Evolutionary conservation across 495 filamentous ascomycete genomes (phyloP).

Genomic region (Penicillium egyptiacum): DNA sequence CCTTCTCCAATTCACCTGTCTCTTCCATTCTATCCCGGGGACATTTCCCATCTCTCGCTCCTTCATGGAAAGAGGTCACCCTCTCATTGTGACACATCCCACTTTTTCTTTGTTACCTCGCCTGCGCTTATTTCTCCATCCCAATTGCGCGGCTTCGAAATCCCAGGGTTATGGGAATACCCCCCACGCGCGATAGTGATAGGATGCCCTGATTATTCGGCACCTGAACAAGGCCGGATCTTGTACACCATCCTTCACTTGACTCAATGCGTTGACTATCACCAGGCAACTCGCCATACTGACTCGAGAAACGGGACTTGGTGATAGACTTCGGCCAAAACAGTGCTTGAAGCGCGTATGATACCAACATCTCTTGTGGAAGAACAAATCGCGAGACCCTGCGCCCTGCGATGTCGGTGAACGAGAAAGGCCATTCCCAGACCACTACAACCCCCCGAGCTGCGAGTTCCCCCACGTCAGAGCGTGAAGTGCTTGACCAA

Average conservation of each 20-base stretch:
- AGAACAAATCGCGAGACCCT: slow-evolving; percentile 19
- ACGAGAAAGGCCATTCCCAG: slow-evolving; percentile 37
- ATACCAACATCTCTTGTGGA: slow-evolving; percentile 23
- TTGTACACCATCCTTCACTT: slow-evolving; percentile 5
- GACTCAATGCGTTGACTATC: slow-evolving; percentile 22
- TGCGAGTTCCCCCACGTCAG: slow-evolving; percentile 24
- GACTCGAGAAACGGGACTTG: slow-evolving; percentile 9
- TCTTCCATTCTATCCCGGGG: slow-evolving; percentile 10
- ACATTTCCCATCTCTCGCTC: slow-evolving; percentile 10
- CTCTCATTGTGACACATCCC: slow-evolving; percentile 7
- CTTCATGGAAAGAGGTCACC: slow-evolving; percentile 3
- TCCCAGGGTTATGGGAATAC: slow-evolving; percentile 11
- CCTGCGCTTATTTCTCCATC: neutral
- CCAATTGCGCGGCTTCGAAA: slow-evolving; percentile 10
- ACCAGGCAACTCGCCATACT: slow-evolving; percentile 7
- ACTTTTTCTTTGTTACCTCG: neutral
- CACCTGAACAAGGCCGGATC: slow-evolving; percentile 14
- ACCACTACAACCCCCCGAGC: slow-evolving; percentile 28
- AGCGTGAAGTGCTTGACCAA: slow-evolving; percentile 39
- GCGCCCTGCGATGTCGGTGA: slow-evolving; percentile 50
- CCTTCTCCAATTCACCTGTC: slow-evolving; percentile 9
- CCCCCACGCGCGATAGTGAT: slow-evolving; percentile 12
- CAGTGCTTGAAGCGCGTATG: slow-evolving; percentile 13
- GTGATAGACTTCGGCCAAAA: slow-evolving; percentile 1
- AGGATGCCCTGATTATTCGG: slow-evolving; percentile 23